Evolutionary conservation across 2,329 filamentous ascomycete species (phyloP).

Genomic region (Tolypocladium ophioglossoides): DNA sequence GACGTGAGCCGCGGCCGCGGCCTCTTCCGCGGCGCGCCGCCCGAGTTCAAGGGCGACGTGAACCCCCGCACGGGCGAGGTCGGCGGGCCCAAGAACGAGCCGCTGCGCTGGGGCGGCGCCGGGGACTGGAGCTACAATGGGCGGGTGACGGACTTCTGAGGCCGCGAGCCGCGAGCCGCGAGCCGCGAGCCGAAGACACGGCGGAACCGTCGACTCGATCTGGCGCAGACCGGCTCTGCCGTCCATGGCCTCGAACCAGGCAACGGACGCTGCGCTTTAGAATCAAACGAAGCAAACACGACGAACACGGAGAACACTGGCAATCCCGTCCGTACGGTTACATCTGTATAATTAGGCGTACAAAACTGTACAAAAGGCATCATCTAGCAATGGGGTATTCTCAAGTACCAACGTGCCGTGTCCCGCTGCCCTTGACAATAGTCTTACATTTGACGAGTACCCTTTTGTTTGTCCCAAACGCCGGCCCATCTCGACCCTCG

Average conservation of each 20-base stretch:
- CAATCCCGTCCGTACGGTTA: background rate
- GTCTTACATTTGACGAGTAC: background rate
- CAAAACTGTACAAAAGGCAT: background rate
- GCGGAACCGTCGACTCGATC: background rate
- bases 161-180: no score
- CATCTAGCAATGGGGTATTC: background rate
- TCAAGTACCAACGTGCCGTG: background rate
- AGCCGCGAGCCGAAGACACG: no score
- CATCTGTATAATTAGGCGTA: background rate
- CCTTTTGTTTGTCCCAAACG: background rate
- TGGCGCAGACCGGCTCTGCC: background rate
- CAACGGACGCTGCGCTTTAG: background rate
- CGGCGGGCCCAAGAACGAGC: constrained; percentile 95
- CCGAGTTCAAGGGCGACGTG: constrained; percentile 84
- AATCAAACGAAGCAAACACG: background rate
- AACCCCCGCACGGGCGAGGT: constrained; percentile 95
- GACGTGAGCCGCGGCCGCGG: constrained; percentile 42
- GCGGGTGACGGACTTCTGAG: constrained; percentile 81
- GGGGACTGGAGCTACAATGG: constrained; percentile 93
- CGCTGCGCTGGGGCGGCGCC: constrained; percentile 68
- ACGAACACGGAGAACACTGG: background rate
- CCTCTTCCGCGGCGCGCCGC: constrained; percentile 64
- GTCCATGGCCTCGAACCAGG: background rate
- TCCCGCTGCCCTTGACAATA: background rate
- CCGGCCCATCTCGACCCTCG: background rate